Base-by-base conservation (phyloP, 164 flowering plant genomes). In the Liriodendron chinense region DNA sequence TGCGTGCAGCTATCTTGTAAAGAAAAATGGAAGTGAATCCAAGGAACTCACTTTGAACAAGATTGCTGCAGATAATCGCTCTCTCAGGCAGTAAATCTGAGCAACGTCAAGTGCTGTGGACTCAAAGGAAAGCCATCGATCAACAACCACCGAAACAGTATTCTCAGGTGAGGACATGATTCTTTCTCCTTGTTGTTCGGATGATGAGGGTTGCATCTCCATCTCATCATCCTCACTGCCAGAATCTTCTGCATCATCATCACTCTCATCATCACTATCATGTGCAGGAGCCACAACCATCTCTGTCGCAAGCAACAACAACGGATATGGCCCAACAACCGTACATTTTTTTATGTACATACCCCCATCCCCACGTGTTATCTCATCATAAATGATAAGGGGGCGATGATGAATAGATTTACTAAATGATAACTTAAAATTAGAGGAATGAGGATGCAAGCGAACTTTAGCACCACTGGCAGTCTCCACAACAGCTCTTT, bases 71-170 rank as follows among this genome's bases (percentile, higher is more conserved):
- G 86, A 75, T 57, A 94, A 80, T 68, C 96, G 83, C 85, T 93
- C 94, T 78, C 98, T 86, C 84, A 96, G 86, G 84, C 96, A 92
- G 85, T 94, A 94, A 23, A 94, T 82, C 66, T 90, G 97, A 78
- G 99, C 98, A 76, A 85, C 86, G 77, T 92, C 94, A 80, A 96
- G 87, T 49, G 99, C 97, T 5, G 91, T 89, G 67, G 89, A 84
- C 83, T 85, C 79, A 24, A 89, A 94, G 20, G 82, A 76, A 63
- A 93, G 91, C 98, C 99, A 94, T 9, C 94, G 84, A 83, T 96
- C 99, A 74, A 90, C 80, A 43, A 93, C 79, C 26, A 93, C 90
- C 1, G 78, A 83, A 50, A 96, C 97, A 24, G 80, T 50, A 73
- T 88, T 91, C 69, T 88, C 94, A 56, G 99, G 97, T 68, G 89